Evolutionary conservation across 257 asterid species (phyloP), one percentile per base, ranked within the genome.

Genomic region (Nicotiana tomentosiformis): DNA sequence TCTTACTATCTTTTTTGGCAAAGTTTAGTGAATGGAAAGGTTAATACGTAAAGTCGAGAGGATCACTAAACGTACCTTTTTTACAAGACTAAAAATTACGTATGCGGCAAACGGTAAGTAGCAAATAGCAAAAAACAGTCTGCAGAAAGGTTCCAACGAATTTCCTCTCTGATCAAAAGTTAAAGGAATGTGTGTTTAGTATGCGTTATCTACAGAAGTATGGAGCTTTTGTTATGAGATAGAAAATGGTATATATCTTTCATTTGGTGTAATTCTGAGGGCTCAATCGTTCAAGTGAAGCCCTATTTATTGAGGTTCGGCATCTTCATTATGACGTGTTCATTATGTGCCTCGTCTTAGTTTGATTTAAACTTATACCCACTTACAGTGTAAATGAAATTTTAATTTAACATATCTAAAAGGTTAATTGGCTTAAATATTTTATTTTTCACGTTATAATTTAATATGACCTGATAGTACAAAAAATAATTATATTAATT

Each of bases 271-370:
- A 43, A 43, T 72, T 46, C 58, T 10, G 57, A n/a, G 32, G 51
- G 79, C 33, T 30, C 35, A 49, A 74, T 37, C 61, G 15, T 74
- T 74, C 62, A 49, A 72, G 79, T 74, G 43, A 30, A 57, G 11
- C 61, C 15, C 79, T 74, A 74, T 74, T 74, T 74, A 74, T 74
- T 46, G 39, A 74, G 79, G 35, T 74, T 23, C 0, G 79, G 79
- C 57, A 72, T 72, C 37, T 23, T 46, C 14, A 72, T 20, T 43
- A 72, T 72, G 78, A 46, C 37, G 37, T 43, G 4, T 46, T 43
- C 23, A 29, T 12, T 46, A 72, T 32, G 37, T 46, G 79, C 15
- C 79, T 46, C 60, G 4, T 51, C 56, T 51, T 51, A 11, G 1
- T 11, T 53, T 3, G 2, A 3, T 14, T 53, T 23, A 4, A 43